phyloP scores from a whole-genome alignment of 495 filamentous ascomycete species.

The Xylaria longipes region DNA sequence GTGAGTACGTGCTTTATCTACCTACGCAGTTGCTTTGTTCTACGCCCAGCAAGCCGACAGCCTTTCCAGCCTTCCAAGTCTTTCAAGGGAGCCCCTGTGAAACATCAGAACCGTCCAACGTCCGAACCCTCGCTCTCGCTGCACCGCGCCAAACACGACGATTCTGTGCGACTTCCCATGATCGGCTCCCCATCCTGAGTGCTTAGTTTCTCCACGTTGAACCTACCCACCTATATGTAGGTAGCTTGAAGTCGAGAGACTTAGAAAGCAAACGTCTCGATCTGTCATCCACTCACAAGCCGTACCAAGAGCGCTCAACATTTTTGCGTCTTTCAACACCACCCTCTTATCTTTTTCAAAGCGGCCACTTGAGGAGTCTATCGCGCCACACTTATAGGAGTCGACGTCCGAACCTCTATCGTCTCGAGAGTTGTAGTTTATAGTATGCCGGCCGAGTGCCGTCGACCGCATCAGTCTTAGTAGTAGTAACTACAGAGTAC shows the following conservation, averaged over 20 bases:
- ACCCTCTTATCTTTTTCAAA: neutral
- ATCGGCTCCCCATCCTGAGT: neutral
- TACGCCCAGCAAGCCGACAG: neutral
- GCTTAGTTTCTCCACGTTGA: neutral
- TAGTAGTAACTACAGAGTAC: neutral
- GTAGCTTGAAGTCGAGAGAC: neutral
- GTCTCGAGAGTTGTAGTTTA: neutral
- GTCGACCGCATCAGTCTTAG: neutral
- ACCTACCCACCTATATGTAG: neutral
- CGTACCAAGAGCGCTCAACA: neutral
- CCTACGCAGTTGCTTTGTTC: constrained; percentile 9
- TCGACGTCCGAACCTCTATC: neutral
- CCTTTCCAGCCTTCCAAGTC: neutral
- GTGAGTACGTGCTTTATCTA: neutral
- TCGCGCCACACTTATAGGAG: neutral
- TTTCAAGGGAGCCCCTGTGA: constrained; percentile 4
- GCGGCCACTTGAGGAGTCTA: neutral
- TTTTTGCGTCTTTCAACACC: constrained; percentile 2
- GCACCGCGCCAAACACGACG: neutral
- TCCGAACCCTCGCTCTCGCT: neutral
- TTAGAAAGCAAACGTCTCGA: neutral
- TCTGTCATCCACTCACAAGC: neutral
- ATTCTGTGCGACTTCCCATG: neutral
- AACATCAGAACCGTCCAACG: neutral
- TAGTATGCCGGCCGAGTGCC: neutral